Evolutionary conservation across 768 basidiomycete genomes (phyloP).

Genomic region (Fistulinella prunicolor): DNA sequence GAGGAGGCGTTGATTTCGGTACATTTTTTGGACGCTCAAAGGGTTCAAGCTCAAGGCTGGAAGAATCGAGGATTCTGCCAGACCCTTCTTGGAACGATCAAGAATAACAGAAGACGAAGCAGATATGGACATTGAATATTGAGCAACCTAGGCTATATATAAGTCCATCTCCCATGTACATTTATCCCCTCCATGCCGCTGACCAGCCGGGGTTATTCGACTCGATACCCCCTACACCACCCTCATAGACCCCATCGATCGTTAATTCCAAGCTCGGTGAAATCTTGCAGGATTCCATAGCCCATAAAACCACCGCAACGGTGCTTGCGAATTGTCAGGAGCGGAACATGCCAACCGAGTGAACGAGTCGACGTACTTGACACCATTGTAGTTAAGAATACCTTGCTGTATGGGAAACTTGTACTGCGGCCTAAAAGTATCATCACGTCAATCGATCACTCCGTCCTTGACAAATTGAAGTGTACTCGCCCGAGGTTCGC

Average conservation of each 20-base stretch:
- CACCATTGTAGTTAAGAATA: slow-evolving; percentile 68
- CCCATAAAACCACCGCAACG: slow-evolving; percentile 67
- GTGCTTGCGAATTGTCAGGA: slow-evolving; percentile 36
- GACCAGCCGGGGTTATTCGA: slow-evolving; percentile 63
- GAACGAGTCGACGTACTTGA: slow-evolving; percentile 45
- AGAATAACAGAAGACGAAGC: too few relatives aligned
- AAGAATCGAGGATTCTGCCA: too few relatives aligned
- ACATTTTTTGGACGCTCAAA: too few relatives aligned
- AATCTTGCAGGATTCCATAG: slow-evolving; percentile 48
- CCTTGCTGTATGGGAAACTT: slow-evolving; percentile 85
- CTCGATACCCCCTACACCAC: slow-evolving; percentile 58
- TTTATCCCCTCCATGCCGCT: slow-evolving; percentile 17
- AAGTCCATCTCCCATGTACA: background rate
- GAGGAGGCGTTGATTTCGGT: too few relatives aligned
- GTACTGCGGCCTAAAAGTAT: slow-evolving; percentile 56
- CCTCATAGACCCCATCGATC: slow-evolving; percentile 57
- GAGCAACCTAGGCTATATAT: too few relatives aligned
- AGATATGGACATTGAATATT: too few relatives aligned
- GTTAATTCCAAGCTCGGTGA: slow-evolving; percentile 52
- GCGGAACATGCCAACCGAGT: background rate
- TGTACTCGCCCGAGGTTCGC: slow-evolving; percentile 59
- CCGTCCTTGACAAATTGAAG: background rate
- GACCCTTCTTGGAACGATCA: too few relatives aligned
- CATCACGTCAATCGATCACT: slow-evolving; percentile 4
- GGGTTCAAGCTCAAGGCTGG: too few relatives aligned